These are phyloP conservation scores for Fusarium burgessii DNA, from an alignment of 2,329 filamentous ascomycete genomes.

Conservation along the genomic window DNA sequence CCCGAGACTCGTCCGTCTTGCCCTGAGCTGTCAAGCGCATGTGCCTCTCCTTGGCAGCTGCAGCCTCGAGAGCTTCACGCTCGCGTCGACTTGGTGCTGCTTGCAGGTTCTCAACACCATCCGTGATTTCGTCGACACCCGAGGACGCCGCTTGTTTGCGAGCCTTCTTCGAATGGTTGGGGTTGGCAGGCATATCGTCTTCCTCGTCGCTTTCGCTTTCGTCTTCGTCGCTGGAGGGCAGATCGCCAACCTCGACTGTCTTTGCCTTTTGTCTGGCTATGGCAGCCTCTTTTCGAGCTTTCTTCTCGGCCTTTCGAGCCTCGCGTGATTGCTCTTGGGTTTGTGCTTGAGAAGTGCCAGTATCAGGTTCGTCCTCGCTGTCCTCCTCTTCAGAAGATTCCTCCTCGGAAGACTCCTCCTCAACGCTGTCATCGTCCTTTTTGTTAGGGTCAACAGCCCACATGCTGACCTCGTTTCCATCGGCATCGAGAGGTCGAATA, in stretches of 20 bases:
- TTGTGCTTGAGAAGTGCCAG: constrained; percentile 56
- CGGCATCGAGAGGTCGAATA: constrained; percentile 86
- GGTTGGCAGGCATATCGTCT: constrained; percentile 83
- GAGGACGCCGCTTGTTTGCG: constrained; percentile 65
- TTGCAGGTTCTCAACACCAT: constrained; percentile 67
- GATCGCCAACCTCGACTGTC: constrained; percentile 83
- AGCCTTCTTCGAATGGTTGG: constrained; percentile 86
- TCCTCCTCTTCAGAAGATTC: constrained; percentile 66
- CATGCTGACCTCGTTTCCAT: constrained; percentile 90
- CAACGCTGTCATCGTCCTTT: constrained; percentile 64
- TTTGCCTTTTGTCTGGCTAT: constrained; percentile 80
- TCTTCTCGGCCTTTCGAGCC: constrained; percentile 86
- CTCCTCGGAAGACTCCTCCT: constrained; percentile 64
- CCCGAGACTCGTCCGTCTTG: constrained; percentile 95
- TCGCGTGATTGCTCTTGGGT: constrained; percentile 75
- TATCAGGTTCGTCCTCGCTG: constrained; percentile 62
- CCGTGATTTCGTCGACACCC: constrained; percentile 63
- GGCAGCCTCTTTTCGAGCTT: constrained; percentile 91
- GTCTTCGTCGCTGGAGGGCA: constrained; percentile 80
- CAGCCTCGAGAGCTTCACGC: constrained; percentile 83
- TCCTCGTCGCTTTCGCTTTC: constrained; percentile 70
- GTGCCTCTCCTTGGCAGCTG: constrained; percentile 89
- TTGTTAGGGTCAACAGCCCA: constrained; percentile 74
- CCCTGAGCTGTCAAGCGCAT: constrained; percentile 92
- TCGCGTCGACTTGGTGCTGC: constrained; percentile 64